These are phyloP conservation scores for Lepraria neglecta DNA, from an alignment of 495 filamentous ascomycete genomes.

Conservation along the genomic window DNA sequence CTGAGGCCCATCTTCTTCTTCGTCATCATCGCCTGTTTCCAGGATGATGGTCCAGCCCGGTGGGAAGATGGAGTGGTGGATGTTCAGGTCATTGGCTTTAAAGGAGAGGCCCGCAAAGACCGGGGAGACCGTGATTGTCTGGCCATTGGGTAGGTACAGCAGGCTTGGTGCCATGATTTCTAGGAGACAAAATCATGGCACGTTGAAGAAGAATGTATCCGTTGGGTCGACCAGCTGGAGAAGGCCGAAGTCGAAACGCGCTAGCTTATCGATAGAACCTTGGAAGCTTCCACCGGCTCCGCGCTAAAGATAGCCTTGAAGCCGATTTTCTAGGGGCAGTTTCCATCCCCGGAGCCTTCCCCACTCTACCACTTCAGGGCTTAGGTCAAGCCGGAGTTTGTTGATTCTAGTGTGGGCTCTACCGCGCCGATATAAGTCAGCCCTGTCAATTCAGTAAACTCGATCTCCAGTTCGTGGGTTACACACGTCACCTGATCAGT, in stretches of 20 bases:
- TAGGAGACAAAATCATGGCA: background rate
- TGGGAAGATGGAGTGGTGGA: slow-evolving; percentile 64
- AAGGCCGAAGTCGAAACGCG: slow-evolving; percentile 3
- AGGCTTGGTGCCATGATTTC: slow-evolving; percentile 17
- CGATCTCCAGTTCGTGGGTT: too few relatives aligned
- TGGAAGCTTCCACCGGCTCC: too few relatives aligned
- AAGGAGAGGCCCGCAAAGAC: slow-evolving; percentile 87
- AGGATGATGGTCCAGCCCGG: slow-evolving; percentile 85
- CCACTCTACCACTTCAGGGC: too few relatives aligned
- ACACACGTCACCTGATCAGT: too few relatives aligned
- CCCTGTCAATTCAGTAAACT: too few relatives aligned
- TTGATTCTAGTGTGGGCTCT: too few relatives aligned
- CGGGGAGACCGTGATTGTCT: slow-evolving; percentile 68
- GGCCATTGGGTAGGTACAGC: slow-evolving; percentile 76
- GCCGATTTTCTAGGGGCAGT: too few relatives aligned
- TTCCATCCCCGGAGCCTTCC: too few relatives aligned
- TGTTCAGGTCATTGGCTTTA: slow-evolving; percentile 68
- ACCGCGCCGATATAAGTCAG: too few relatives aligned
- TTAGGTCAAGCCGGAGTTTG: too few relatives aligned
- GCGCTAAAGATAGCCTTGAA: too few relatives aligned
- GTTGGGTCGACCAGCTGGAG: background rate
- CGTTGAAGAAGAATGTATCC: background rate
- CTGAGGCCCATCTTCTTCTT: slow-evolving; percentile 26
- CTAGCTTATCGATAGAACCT: slow-evolving; percentile 7
- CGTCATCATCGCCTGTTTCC: slow-evolving; percentile 57